Evolutionary conservation across 1,284 basidiomycete species (phyloP), one percentile per base, ranked within the genome.

Genomic region (Melampsora larici-populina): DNA sequence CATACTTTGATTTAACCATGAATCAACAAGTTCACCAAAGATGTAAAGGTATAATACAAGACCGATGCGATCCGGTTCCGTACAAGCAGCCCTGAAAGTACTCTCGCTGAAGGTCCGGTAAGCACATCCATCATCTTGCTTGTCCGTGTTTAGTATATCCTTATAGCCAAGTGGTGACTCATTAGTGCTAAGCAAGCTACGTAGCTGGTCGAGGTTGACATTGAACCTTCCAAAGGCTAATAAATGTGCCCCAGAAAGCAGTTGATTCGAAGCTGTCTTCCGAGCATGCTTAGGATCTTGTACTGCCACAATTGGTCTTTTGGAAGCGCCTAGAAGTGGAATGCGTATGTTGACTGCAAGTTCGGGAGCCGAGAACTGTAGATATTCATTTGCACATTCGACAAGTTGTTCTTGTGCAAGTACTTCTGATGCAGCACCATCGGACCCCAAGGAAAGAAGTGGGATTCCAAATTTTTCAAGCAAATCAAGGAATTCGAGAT

Each of bases 11-110:
- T 29, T 62, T 1, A 71, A 21, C 70, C 70, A 63, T 2, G 58
- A 31, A 33, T 71, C n/a, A 15, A 62, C 48, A 31, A 71, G 70
- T 58, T 71, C 58, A 2, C 58, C 70, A 71, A 71, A 46, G 0
- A 71, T 36, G 18, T 31, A 71, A 4, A 71, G 40, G 29, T 71
- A 63, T 11, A 62, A 40, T 1, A 46, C 9, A n/a, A 71, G n/a
- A 18, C 58, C 70, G 43, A 62, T 63, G 15, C 66, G 49, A 21
- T 68, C 49, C 36, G 68, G 31, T 1, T 48, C 36, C 40, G 21
- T n/a, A 9, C 51, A 49, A 33, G 49, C 31, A 0, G 26, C 49
- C 31, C 51, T 26, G 21, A 69, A 51, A 1, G 46, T 69, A 11
- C 51, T 18, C 67, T 51, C 31, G 4, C 55, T 69, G 46, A 69